Evolutionary conservation across 2,329 filamentous ascomycete genomes (phyloP).

Genomic region (Xylaria sp.): DNA sequence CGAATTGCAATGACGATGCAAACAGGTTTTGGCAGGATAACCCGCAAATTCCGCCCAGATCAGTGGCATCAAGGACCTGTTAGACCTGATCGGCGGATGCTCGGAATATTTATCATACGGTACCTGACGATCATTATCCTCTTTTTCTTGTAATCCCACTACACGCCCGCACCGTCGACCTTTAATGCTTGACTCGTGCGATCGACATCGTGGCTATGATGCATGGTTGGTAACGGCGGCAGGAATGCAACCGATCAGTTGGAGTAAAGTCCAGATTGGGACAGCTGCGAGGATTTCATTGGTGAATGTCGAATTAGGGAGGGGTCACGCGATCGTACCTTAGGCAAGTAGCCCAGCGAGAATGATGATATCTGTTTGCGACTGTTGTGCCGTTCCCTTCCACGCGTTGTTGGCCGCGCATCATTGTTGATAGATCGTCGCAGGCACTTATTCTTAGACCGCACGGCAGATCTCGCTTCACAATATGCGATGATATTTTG

Average conservation of each 20-base stretch:
- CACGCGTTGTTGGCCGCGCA: neutral
- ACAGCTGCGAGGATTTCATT: constrained; percentile 36
- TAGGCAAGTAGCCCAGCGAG: neutral
- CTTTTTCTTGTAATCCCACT: neutral
- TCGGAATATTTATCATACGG: constrained; percentile 22
- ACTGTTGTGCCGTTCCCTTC: neutral
- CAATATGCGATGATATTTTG: neutral
- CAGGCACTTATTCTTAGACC: neutral
- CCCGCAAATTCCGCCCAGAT: constrained; percentile 20
- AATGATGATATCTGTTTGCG: neutral
- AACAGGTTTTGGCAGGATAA: constrained; percentile 3
- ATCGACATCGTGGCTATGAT: constrained; percentile 30
- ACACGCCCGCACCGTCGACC: neutral
- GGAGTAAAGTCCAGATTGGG: constrained; percentile 35
- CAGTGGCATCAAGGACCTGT: neutral
- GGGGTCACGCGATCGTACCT: neutral
- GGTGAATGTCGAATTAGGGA: constrained; percentile 26
- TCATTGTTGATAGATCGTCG: neutral
- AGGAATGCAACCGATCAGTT: constrained; percentile 15
- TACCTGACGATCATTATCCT: constrained; percentile 33
- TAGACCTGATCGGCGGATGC: constrained; percentile 12
- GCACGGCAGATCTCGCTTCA: constrained; percentile 15
- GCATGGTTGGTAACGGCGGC: constrained; percentile 10
- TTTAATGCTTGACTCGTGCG: constrained; percentile 21
- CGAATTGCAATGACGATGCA: neutral